phyloP scores from a whole-genome alignment of 345 rosid genomes.

The Durio zibethinus region DNA sequence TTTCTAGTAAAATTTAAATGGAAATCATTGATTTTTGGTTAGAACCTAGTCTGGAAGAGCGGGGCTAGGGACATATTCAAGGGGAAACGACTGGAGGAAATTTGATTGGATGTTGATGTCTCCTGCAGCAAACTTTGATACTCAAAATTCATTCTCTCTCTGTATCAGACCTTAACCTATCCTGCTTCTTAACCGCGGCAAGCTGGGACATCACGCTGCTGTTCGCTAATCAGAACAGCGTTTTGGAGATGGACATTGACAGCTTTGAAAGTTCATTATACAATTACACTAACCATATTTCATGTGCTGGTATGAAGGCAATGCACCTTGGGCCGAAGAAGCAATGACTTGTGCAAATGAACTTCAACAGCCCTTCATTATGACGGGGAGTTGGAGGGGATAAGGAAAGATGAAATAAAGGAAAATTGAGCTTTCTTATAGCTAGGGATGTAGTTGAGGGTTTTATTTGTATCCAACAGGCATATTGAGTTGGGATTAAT shows the following conservation, averaged over 20 bases:
- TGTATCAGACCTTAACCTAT: slow-evolving; percentile 16
- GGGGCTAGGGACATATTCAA: background rate
- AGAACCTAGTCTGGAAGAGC: background rate
- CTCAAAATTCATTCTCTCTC: slow-evolving; percentile 21
- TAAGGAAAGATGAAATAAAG: slow-evolving; percentile 19
- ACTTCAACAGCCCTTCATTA: slow-evolving; percentile 22
- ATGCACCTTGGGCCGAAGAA: slow-evolving; percentile 23
- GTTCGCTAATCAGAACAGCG: slow-evolving; percentile 23
- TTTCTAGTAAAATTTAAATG: background rate
- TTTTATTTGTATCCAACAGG: slow-evolving; percentile 24
- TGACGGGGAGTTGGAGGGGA: slow-evolving; percentile 20
- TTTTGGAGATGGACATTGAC: slow-evolving; percentile 15
- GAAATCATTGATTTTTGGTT: background rate
- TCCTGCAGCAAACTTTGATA: slow-evolving; percentile 23
- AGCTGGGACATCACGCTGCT: slow-evolving; percentile 15
- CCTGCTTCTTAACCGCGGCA: slow-evolving; percentile 12
- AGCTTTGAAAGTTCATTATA: slow-evolving; percentile 11
- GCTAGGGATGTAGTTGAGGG: slow-evolving; percentile 19
- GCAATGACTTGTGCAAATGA: slow-evolving; percentile 19
- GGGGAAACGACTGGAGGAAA: background rate
- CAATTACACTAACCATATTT: slow-evolving; percentile 12
- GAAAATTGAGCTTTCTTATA: slow-evolving; percentile 1
- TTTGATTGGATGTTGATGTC: too few relatives aligned
- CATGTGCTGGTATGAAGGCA: slow-evolving; percentile 15
- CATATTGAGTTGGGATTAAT: slow-evolving; percentile 28